Evolutionary conservation across 768 basidiomycete species (phyloP).

Genomic region (Tricholoma hemisulphureum): DNA sequence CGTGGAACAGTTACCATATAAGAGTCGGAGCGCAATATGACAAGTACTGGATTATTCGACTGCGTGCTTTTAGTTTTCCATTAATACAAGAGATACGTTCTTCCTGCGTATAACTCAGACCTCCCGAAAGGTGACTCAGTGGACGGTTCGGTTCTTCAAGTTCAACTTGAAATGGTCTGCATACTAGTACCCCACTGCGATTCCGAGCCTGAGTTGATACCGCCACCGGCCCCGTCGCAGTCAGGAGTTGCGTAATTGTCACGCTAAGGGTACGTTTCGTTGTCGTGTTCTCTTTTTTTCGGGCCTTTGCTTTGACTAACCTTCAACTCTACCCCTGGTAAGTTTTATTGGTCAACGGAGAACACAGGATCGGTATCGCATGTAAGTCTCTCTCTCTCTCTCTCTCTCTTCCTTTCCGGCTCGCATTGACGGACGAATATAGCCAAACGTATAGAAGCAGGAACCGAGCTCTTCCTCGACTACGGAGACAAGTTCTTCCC

Average conservation of each 20-base stretch:
- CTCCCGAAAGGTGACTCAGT: background rate
- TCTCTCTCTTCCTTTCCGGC: too few species aligned
- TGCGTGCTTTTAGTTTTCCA: background rate
- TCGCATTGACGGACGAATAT: too few species aligned
- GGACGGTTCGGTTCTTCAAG: background rate
- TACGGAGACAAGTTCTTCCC: too few species aligned
- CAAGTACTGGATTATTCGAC: constrained; percentile 1
- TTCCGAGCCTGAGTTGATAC: background rate
- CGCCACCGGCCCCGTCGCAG: background rate
- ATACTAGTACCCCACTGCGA: background rate
- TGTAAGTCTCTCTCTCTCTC: too few species aligned
- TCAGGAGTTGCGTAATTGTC: background rate
- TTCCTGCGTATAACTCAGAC: background rate
- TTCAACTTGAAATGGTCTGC: background rate
- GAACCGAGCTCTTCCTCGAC: too few species aligned
- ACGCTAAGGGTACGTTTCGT: background rate
- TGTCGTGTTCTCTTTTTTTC: too few species aligned
- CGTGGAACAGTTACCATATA: constrained; percentile 1
- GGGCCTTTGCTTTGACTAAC: too few species aligned
- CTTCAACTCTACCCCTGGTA: too few species aligned
- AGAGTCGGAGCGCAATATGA: constrained; percentile 1
- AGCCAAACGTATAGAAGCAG: too few species aligned
- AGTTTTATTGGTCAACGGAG: too few species aligned
- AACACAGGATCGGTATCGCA: too few species aligned
- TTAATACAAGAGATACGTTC: background rate